Evolutionary conservation across 371 early-diverging fungal species (phyloP), one percentile per base, ranked within the genome.

Genomic region (Syncephalastrum sp.): DNA sequence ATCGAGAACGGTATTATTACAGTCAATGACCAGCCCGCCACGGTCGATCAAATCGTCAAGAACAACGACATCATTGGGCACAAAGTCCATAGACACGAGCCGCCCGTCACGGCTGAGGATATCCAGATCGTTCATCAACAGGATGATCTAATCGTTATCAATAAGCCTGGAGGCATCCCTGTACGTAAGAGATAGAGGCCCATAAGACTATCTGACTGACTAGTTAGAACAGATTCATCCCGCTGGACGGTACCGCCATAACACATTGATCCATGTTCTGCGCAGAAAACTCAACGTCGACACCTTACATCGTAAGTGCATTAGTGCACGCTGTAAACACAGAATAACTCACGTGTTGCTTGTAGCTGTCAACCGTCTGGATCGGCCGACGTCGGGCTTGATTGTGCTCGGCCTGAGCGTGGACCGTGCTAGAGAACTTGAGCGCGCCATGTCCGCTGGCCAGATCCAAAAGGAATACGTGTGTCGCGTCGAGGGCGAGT

Each of bases 31-130:
- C 51, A 86, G 56, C 53, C 46, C 13, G 85, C 84, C 0, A 48
- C 66, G 0, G 56, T 69, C 5, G 84, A 84, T 44, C 77, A 81
- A 4, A 65, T 83, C 3, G 63, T 92, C 15, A 69, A 80, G 50
- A 89, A 89, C 66, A 79, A 82, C 42, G 96, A 96, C 63, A 47
- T 90, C 3, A 75, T 98, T 19, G 75, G 79, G 0, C 96, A 96
- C 64, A 63, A 72, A 7, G 87, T 91, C 29, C 98, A 98, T 71
- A 86, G 97, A 0, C 98, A 98, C 72, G 98, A 98, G 71, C 98
- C 98, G 1, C 94, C 95, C 3, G 91, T 96, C 0, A 80, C 90
- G 3, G 82, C 77, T 17, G 63, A 76, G 42, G 69, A 82, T 1
- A 74, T 91, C 24, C 70, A 83, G 4, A 82, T 89, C 21, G 75